phyloP scores from a whole-genome alignment of 768 basidiomycete species.

The Rhodosporidiobolus sp. region DNA sequence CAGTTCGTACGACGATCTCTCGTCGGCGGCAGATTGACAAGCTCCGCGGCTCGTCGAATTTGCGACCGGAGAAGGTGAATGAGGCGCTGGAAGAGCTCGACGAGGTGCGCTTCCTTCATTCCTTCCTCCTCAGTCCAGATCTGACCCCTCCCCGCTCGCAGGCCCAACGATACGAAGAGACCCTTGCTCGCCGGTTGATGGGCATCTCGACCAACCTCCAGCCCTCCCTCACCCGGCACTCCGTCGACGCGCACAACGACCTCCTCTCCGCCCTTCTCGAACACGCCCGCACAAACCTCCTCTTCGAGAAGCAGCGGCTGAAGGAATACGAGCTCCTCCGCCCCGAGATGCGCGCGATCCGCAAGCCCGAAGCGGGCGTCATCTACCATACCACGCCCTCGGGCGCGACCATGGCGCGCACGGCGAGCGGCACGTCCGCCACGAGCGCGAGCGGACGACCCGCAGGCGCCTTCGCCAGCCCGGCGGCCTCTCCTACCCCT shows the following conservation, averaged over 20 bases:
- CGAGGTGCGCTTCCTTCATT: slow-evolving; percentile 60
- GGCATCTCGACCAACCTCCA: slow-evolving; percentile 94
- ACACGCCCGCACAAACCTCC: slow-evolving; percentile 83
- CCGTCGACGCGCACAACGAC: slow-evolving; percentile 82
- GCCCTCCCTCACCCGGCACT: slow-evolving; percentile 76
- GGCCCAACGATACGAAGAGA: slow-evolving; percentile 87
- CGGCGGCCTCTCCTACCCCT: slow-evolving; percentile 36
- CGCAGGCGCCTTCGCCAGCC: slow-evolving; percentile 57
- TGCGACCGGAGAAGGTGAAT: slow-evolving; percentile 72
- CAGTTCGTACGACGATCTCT: slow-evolving; percentile 87
- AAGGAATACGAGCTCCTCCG: slow-evolving; percentile 81
- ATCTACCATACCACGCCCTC: slow-evolving; percentile 54
- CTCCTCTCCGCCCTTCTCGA: slow-evolving; percentile 84
- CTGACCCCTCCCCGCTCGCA: slow-evolving; percentile 47
- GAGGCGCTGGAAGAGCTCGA: slow-evolving; percentile 89
- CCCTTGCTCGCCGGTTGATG: slow-evolving; percentile 76
- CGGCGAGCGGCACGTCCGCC: slow-evolving; percentile 49
- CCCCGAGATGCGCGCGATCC: slow-evolving; percentile 60
- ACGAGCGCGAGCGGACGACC: slow-evolving; percentile 52
- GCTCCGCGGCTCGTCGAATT: slow-evolving; percentile 77
- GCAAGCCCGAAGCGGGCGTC: slow-evolving; percentile 43
- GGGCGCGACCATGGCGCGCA: slow-evolving; percentile 50
- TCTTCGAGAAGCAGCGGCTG: slow-evolving; percentile 85
- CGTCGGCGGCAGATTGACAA: slow-evolving; percentile 89
- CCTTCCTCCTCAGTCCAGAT: neutral